These are phyloP conservation scores for Periglandula ipomoeae DNA, from an alignment of 2,329 filamentous ascomycete genomes.

Conservation along the genomic window DNA sequence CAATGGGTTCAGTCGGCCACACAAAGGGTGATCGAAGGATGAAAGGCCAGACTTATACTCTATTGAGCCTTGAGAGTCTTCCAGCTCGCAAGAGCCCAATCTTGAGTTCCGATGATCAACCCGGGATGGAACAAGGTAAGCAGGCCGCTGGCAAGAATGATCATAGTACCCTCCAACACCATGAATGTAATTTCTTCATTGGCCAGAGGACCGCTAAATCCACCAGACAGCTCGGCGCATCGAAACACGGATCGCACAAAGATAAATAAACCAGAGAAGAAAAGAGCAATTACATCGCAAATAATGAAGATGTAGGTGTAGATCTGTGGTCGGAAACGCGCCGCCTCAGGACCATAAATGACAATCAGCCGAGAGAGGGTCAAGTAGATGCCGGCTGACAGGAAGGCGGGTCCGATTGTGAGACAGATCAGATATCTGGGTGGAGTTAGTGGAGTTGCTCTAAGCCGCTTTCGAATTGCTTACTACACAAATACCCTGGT, in stretches of 20 bases:
- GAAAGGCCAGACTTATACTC: too few relatives aligned
- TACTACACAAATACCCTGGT: too few relatives aligned
- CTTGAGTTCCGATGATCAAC: background rate
- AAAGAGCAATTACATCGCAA: background rate
- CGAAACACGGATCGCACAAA: background rate
- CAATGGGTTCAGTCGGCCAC: too few relatives aligned
- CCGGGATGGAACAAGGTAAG: background rate
- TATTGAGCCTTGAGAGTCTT: too few relatives aligned
- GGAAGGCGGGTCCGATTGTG: constrained; percentile 17
- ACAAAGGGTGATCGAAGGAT: too few relatives aligned
- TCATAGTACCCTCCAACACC: background rate
- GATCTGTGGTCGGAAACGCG: background rate
- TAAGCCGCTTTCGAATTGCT: background rate
- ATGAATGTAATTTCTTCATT: background rate
- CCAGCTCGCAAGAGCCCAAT: background rate
- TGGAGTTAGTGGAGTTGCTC: background rate
- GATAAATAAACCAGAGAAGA: background rate
- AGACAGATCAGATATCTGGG: constrained; percentile 3
- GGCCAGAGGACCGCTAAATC: background rate
- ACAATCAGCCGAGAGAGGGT: constrained; percentile 16
- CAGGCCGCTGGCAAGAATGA: background rate
- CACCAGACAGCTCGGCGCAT: background rate
- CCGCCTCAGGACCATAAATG: constrained; percentile 8
- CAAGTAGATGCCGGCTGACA: constrained; percentile 16
- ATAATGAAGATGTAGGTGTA: background rate